These are phyloP conservation scores for Didymella segeticola DNA, from an alignment of 2,329 filamentous ascomycete species.

Conservation along the genomic window DNA sequence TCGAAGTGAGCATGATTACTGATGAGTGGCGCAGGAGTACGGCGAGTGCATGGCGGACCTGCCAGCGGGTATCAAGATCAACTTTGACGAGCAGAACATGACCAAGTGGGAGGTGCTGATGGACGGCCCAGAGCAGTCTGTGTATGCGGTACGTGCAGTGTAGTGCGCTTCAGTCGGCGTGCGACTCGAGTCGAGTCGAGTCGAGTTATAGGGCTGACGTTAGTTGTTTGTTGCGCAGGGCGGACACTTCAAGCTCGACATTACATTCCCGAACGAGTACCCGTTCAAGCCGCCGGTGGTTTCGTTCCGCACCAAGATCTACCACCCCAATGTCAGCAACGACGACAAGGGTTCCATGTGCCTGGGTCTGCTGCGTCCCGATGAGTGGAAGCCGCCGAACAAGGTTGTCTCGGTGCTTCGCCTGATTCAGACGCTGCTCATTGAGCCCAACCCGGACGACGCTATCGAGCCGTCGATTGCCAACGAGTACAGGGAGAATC, in stretches of 20 bases:
- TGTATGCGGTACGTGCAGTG: slow-evolving; percentile 73
- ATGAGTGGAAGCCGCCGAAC: slow-evolving; percentile 91
- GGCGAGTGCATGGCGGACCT: slow-evolving; percentile 46
- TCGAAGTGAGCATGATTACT: slow-evolving; percentile 11
- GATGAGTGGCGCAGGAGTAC: slow-evolving; percentile 41
- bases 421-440: slow-evolving; percentile 75
- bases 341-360: slow-evolving; percentile 86
- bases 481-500: slow-evolving; percentile 77
- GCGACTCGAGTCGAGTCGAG: too few relatives aligned
- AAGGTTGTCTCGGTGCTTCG: slow-evolving; percentile 78
- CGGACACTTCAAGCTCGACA: slow-evolving; percentile 75
- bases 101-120: slow-evolving; percentile 72
- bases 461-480: slow-evolving; percentile 87
- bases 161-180: too few relatives aligned
- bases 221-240: slow-evolving; percentile 58
- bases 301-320: slow-evolving; percentile 86
- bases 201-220: slow-evolving; percentile 12
- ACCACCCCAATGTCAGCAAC: slow-evolving; percentile 94
- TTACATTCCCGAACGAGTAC: slow-evolving; percentile 79
- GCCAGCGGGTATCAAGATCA: slow-evolving; percentile 49
- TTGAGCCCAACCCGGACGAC: slow-evolving; percentile 86
- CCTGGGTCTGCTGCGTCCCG: slow-evolving; percentile 79
- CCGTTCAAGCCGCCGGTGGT: slow-evolving; percentile 87
- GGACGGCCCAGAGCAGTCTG: slow-evolving; percentile 69
- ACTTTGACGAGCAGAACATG: slow-evolving; percentile 67